Base-by-base conservation (phyloP, 768 basidiomycete genomes). In the Mycena vitilis region DNA sequence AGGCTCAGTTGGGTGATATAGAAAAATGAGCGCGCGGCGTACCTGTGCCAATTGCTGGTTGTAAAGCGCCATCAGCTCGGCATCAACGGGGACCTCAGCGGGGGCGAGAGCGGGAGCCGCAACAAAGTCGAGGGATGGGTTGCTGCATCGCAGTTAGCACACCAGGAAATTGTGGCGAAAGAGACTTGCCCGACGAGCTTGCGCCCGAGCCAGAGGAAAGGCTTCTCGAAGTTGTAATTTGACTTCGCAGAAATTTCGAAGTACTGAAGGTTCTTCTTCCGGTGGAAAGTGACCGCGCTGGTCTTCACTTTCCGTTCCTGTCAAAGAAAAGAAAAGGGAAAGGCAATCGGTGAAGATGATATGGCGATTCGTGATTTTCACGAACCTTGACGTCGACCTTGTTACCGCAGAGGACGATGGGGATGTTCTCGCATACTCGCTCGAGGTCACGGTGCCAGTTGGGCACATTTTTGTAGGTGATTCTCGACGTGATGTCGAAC, bases 401-500 rank as follows among this genome's bases (percentile, higher is more conserved):
- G 90, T 99, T 99, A 74, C 98, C 98, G 81, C 98, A 99, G 53
- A 99, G 89, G 36, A 99, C 98, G 78, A 99, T 98, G 70, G 98
- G 98, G 78, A 99, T 99, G 86, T 95, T 98, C 86, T 99, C 98
- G 83, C 98, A 99, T 63, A 99, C 98, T 71, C 98, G 95, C 86
- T 99, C 98, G 75, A 96, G 93, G 81, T 99, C 98, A 78, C 98
- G 94, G 87, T 99, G 97, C 98, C 98, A 99, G 88, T 99, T 99
- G 74, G 98, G 98, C 40, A 99, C 98, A 80, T 98, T 99, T 88
- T 99, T 99, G 87, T 99, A 99, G 64, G 98, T 99, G 89, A 99
- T 99, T 77, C 98, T 91, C 61, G 98, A 98, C 66, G 98, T 99
- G 71, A 99, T 96, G 76, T 95, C 98, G 85, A 99, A 99, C 98